Conservation (phyloP, 306 rosid species). For the Geum urbanum region DNA sequence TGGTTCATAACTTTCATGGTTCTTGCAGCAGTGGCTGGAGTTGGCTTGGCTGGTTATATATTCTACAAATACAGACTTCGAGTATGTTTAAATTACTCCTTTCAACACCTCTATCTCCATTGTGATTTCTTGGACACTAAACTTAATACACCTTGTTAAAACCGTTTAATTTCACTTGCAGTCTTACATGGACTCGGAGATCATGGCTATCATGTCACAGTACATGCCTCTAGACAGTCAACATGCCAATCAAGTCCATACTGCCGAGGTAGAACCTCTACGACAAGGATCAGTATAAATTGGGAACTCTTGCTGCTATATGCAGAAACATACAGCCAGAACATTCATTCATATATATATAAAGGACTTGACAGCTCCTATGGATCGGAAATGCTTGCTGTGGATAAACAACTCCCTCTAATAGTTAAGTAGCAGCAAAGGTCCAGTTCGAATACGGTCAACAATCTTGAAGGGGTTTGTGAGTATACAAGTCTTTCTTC, state of each 20-base stretch:
- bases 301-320: not conserved
- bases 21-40: conserved; percentile 57
- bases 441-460: not conserved
- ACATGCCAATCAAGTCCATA: conserved; percentile 48
- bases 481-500: conserved; percentile 13
- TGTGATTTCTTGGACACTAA: not conserved
- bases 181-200: conserved; percentile 98
- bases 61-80: conserved; percentile 94
- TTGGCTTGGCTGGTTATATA: conserved; percentile 61
- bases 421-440: not conserved
- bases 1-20: conserved; percentile 45
- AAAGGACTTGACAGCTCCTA: not conserved
- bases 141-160: conserved; percentile 2
- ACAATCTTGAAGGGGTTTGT: not conserved
- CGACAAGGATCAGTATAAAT: conserved; percentile 46
- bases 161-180: conserved; percentile 22
- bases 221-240: conserved; percentile 89
- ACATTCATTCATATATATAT: not conserved
- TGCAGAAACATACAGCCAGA: conserved; percentile 17
- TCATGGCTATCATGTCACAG: conserved; percentile 94
- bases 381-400: not conserved
- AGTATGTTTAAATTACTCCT: conserved; percentile 44
- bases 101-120: not conserved
- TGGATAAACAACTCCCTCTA: not conserved
- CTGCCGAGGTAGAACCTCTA: conserved; percentile 56